Evolutionary conservation across 192 early-diverging fungal genomes (phyloP).

Genomic region (Backusella circina): DNA sequence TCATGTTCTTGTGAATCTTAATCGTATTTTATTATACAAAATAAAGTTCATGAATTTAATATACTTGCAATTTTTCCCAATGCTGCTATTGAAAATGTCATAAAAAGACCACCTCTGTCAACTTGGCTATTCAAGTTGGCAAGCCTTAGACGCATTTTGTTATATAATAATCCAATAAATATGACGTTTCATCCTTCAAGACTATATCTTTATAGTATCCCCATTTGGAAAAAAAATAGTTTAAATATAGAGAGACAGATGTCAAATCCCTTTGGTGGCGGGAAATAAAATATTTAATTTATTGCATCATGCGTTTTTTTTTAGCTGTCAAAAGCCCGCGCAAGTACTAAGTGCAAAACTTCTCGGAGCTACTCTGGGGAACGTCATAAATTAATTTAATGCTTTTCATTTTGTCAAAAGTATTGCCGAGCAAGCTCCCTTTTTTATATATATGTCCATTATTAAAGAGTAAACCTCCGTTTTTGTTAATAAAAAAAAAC

Average conservation of each 20-base stretch:
- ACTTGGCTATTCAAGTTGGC: no score
- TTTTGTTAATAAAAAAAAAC: background rate
- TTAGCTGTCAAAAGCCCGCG: background rate
- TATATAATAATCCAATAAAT: no score
- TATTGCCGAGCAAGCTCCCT: background rate
- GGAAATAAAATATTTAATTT: background rate
- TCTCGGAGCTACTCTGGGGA: background rate
- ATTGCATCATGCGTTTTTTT: background rate
- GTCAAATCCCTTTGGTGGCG: background rate
- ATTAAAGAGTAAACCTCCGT: background rate
- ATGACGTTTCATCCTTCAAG: background rate
- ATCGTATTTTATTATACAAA: no score
- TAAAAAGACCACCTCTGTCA: no score
- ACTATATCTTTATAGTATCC: no score
- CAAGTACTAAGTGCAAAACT: background rate
- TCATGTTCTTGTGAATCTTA: no score
- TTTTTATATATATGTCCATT: no score
- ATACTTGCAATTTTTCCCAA: no score
- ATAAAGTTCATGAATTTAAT: no score
- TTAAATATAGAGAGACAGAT: background rate
- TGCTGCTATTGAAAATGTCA: no score
- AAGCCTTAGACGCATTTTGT: no score
- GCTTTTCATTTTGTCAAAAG: background rate
- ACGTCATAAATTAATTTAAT: background rate
- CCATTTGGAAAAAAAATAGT: no score